These are phyloP conservation scores for Begonia fuchsioides DNA, from an alignment of 306 rosid genomes.

Conservation along the genomic window DNA sequence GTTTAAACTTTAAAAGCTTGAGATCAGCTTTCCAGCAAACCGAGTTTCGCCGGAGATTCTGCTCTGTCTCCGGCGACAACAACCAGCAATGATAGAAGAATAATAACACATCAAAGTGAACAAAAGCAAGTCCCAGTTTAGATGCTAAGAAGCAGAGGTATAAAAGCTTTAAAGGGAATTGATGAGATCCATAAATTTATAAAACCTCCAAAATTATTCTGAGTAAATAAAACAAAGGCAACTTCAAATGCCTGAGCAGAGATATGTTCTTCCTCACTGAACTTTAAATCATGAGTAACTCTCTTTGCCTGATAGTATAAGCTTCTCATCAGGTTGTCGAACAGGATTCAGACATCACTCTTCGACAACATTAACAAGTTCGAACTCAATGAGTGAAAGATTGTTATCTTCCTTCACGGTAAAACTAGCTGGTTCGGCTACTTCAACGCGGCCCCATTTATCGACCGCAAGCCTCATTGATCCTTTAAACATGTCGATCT, in stretches of 20 bases:
- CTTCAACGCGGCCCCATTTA: conserved; percentile 57
- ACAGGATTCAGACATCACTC: conserved; percentile 26
- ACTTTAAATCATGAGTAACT: conserved; percentile 26
- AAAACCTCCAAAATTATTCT: conserved; percentile 4
- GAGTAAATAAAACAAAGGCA: conserved; percentile 24
- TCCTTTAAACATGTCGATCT: conserved; percentile 58
- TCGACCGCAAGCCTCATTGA: conserved; percentile 64
- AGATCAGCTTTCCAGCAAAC: no score
- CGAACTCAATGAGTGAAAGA: conserved; percentile 42
- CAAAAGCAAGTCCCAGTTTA: no score
- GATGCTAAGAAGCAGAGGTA: no score
- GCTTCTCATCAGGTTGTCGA: conserved; percentile 28
- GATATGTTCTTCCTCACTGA: conserved; percentile 34
- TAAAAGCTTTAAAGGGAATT: no score
- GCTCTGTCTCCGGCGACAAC: conserved; percentile 1
- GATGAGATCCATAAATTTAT: no score
- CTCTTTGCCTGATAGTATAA: conserved; percentile 34
- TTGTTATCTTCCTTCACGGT: conserved; percentile 48
- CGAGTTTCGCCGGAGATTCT: no score
- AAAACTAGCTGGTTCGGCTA: conserved; percentile 35
- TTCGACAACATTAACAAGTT: conserved; percentile 35
- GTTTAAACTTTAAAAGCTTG: no score
- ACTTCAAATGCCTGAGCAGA: conserved; percentile 24
- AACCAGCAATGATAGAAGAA: no score
- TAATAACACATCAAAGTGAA: no score